Base-by-base conservation (phyloP, 1,139 yeast genomes). In the Geotrichum cucujoidarum region DNA sequence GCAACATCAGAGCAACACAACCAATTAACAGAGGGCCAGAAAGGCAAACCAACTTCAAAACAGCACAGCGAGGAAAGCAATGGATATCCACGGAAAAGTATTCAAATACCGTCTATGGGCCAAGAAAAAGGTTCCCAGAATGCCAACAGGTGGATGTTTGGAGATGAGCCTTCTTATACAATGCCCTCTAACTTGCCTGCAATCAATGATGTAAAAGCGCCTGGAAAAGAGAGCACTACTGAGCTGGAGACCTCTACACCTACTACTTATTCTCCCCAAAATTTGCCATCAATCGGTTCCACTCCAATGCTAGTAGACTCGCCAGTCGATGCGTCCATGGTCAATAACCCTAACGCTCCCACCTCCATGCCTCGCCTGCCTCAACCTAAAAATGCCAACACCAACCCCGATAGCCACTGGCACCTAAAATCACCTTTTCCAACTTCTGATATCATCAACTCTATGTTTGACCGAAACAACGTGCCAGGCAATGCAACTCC, bases 1-100 rank as follows among this genome's bases (percentile, higher is more conserved):
- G 45, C 38, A 11, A 46, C 49, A 14, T 46, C 49, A 4, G 49
- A 46, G 40, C 49, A 46, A 37, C 49, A 46, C 18, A 43, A 45
- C 11, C 49, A 46, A n/a, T 18, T 39, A 4, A 20, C 44, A 6
- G 48, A 45, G 22, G 37, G 14, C 11, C 48, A 45, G 14, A 37
- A 35, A 25, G 18, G 16, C 11, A 17, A 22, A 2, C 16, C 31
- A 8, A 16, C 21, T n/a, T 22, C 24, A 14, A 41, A 41, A 33
- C 20, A 39, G 24, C 45, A 25, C n/a, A 30, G 14, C 27, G 7
- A 17, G 14, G 45, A 41, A 10, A 14, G 25, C 8, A 37, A 16
- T 18, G 45, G 27, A 41, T 17, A 31, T 10, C 38, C 45, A 2
- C 38, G 45, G 24, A 41, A 41, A 41, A 41, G 45, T 18, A 41